A percentile compares a stretch with the other conserved stretches of the same genome.
These are phyloP conservation scores for Albophoma yamanashiensis DNA, from an alignment of 2,329 filamentous ascomycete genomes.

Conservation along the genomic window DNA sequence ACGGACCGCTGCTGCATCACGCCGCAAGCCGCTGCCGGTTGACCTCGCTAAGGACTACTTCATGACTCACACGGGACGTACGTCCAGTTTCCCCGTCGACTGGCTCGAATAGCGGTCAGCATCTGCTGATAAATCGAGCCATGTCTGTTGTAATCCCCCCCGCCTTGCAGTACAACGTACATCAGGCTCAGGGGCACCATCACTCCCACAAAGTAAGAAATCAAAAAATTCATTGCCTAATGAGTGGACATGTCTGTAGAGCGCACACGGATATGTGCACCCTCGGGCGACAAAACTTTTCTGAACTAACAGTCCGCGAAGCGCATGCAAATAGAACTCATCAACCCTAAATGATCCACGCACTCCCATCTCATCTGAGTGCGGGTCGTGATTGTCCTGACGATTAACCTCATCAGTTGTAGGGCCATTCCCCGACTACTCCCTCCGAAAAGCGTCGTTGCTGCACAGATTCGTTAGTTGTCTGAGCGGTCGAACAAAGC, in stretches of 20 bases:
- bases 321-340: slow-evolving; percentile 2
- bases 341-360: background rate
- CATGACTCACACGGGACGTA: no score
- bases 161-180: no score
- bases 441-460: background rate
- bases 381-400: background rate
- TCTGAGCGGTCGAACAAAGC: background rate
- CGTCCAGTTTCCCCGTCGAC: no score
- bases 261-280: background rate
- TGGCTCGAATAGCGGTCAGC: no score
- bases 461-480: background rate
- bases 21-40: no score
- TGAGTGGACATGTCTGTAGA: background rate
- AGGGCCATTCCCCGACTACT: background rate
- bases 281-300: background rate
- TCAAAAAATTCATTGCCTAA: background rate
- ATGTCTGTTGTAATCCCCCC: no score
- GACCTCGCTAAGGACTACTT: no score
- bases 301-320: background rate
- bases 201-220: background rate
- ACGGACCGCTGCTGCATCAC: no score
- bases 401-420: background rate
- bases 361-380: background rate
- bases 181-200: background rate
- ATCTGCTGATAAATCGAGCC: no score